These are phyloP conservation scores for Eustoma russellianum DNA, from an alignment of 257 asterid genomes.

Conservation along the genomic window DNA sequence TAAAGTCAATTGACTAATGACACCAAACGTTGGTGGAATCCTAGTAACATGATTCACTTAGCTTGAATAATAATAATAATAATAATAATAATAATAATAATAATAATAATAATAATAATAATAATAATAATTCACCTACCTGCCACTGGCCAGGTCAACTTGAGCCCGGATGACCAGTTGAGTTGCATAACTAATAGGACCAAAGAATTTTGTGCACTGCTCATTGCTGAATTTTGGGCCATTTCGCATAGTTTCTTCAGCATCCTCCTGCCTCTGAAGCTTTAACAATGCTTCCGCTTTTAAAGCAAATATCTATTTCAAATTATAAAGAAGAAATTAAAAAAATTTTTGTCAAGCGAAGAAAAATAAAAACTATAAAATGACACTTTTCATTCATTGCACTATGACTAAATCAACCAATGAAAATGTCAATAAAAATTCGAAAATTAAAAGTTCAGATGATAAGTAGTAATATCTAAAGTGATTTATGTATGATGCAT, in stretches of 20 bases:
- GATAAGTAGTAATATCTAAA: no score
- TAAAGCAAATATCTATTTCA: constrained; percentile 46
- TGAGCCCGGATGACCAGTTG: constrained; percentile 50
- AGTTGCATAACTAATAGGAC: constrained; percentile 50
- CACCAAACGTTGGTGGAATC: no score
- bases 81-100: no score
- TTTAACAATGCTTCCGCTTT: constrained; percentile 66
- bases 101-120: no score
- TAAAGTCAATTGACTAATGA: no score
- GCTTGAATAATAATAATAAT: no score
- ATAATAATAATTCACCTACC: constrained; percentile 32
- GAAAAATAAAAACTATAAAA: neutral
- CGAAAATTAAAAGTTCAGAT: no score
- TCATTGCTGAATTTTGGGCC: constrained; percentile 55
- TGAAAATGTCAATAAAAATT: no score
- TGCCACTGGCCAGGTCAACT: constrained; percentile 58
- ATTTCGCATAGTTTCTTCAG: constrained; percentile 44
- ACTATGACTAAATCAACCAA: no score
- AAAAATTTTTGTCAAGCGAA: neutral
- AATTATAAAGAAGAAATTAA: neutral
- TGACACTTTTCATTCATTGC: no score
- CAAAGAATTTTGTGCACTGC: constrained; percentile 55
- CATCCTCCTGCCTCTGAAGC: constrained; percentile 64
- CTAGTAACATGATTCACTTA: no score
- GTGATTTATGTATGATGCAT: no score